Evolutionary conservation across 176 grass and related monocot species (phyloP), one percentile per base, ranked within the genome.

Genomic region (Oryza meyeriana): DNA sequence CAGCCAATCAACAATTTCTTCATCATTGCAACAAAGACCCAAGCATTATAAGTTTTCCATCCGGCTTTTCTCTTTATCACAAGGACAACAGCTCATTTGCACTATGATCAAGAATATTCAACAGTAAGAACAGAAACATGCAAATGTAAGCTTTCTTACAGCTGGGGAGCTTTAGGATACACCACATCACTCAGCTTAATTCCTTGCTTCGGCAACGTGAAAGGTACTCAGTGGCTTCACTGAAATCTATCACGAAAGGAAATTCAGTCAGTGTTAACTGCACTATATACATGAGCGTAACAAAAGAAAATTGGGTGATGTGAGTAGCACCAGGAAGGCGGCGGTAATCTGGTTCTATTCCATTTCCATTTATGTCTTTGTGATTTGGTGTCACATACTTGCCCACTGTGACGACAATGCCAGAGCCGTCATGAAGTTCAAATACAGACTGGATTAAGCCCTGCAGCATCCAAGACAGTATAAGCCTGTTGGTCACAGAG

Each of bases 361-460:
- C 93, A 90, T 99, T 85, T 93, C 91, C 89, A 95, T 95, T 99
- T 61, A 95, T 99, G 75, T 99, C 93, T 86, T 82, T 92, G 82
- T 81, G 82, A 84, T 91, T 86, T 79, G 96, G 96, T 25, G 93
- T 95, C 39, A 95, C 88, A 42, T 99, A 99, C 66, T 95, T 99
- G 69, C 96, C 96, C 55, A 95, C 87, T 50, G 93, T 99, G 72
- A 95, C 91, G 2, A 95, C 91, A 68, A 99, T 92, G 85, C 96
- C 96, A 83, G 91, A 95, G 78, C 93, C 96, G 91, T 99, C 96
- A 85, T 95, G 85, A 84, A 99, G 96, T 87, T 95, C 96, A 87
- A 90, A 99, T 71, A 94, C 96, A 20, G 93, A 95, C 64, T 99
- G 96, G 86, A 99, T 99, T 72, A 99, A 84, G 30, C 96, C 96